A percentile compares a stretch with the other conserved stretches of the same genome.
Evolutionary conservation across 345 rosid genomes (phyloP).

Genomic region (Euclidium syriacum): DNA sequence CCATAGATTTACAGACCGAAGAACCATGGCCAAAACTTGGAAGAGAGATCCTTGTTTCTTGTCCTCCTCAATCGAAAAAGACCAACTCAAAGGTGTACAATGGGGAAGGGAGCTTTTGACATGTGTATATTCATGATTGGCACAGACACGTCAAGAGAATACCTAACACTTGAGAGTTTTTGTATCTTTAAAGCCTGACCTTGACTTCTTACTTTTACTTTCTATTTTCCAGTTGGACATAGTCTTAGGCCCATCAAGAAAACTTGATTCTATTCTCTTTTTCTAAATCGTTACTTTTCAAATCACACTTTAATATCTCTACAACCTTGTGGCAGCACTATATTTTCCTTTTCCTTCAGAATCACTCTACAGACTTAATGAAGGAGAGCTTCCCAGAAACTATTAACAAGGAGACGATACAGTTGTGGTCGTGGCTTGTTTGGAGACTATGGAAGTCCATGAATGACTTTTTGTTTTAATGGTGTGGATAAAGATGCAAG

Average conservation of each 20-base stretch:
- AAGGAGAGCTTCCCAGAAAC: too few relatives aligned
- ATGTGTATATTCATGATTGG: conserved; percentile 34
- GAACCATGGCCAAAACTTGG: conserved; percentile 26
- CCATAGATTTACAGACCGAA: conserved; percentile 3
- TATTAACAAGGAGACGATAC: too few relatives aligned
- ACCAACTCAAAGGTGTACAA: neutral
- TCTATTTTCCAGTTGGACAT: neutral
- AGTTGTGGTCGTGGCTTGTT: too few relatives aligned
- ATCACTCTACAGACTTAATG: too few relatives aligned
- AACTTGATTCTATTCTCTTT: too few relatives aligned
- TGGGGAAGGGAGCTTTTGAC: neutral
- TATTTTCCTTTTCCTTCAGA: too few relatives aligned
- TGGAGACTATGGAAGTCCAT: too few relatives aligned
- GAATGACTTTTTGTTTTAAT: too few relatives aligned
- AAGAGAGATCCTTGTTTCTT: neutral
- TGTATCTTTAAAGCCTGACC: neutral
- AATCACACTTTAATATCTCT: too few relatives aligned
- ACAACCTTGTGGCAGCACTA: too few relatives aligned
- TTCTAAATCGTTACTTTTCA: too few relatives aligned
- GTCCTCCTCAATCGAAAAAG: neutral
- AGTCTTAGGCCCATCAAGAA: neutral
- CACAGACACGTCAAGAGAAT: conserved; percentile 23
- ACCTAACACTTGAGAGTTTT: neutral
- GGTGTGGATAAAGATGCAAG: too few relatives aligned
- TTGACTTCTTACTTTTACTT: neutral